Percentiles rank a stretch among this genome's conserved stretches.
These are phyloP conservation scores for Lasiosphaeriaceae sp. DNA, from an alignment of 495 filamentous ascomycete species.

Conservation along the genomic window DNA sequence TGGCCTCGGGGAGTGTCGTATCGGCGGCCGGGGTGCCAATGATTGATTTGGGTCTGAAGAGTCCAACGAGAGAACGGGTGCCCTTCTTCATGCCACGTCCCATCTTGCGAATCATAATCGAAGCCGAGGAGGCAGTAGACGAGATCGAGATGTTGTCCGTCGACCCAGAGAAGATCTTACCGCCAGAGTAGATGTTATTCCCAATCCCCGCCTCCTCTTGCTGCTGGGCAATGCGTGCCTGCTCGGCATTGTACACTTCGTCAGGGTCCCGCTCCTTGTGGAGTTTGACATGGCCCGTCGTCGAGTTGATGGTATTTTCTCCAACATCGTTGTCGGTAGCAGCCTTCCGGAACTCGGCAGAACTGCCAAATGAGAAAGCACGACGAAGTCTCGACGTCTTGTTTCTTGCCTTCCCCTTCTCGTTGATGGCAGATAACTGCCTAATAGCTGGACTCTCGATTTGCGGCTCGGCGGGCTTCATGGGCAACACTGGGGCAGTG, in stretches of 20 bases:
- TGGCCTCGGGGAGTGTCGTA: constrained; percentile 58
- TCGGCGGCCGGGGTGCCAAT: constrained; percentile 73
- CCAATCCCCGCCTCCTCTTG: constrained; percentile 92
- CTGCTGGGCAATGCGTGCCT: constrained; percentile 82
- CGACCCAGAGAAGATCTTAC: constrained; percentile 82
- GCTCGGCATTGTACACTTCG: constrained; percentile 64
- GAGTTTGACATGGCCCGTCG: constrained; percentile 47
- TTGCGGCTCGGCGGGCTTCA: constrained; percentile 31
- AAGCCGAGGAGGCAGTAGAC: constrained; percentile 95
- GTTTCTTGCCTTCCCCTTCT: constrained; percentile 62
- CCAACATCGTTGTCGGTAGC: constrained; percentile 52
- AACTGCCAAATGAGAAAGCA: constrained; percentile 96
- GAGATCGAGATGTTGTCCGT: constrained; percentile 97
- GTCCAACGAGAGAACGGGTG: constrained; percentile 81
- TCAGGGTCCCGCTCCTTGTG: constrained; percentile 73
- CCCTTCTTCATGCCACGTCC: constrained; percentile 95
- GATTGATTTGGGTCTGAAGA: constrained; percentile 93
- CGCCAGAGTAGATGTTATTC: constrained; percentile 88
- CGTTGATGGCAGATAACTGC: constrained; percentile 74
- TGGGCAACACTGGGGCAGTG: constrained; percentile 27
- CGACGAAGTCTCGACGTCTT: constrained; percentile 88
- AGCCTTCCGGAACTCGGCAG: constrained; percentile 82
- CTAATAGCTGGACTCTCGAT: constrained; percentile 67
- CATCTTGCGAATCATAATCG: constrained; percentile 99
- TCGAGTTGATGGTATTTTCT: constrained; percentile 49